Base-by-base conservation (phyloP, 768 basidiomycete genomes). In the Boletus coccyginus region DNA sequence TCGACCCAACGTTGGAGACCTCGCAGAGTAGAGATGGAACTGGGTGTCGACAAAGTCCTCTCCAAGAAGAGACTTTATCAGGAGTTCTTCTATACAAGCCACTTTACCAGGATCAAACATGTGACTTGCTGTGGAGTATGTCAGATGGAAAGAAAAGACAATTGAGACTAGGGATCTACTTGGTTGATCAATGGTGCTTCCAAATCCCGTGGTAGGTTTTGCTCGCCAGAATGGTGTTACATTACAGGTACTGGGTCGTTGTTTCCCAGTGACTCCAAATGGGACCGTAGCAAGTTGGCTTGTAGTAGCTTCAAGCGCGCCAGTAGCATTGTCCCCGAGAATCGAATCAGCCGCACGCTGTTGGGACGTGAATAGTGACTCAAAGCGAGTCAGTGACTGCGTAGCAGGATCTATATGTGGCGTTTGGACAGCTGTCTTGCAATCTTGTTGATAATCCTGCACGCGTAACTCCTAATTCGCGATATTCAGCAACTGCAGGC, bases 381-480 rank as follows among this genome's bases (percentile, higher is more conserved):
- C 65, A 19, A 70, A 70, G 5, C 27, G 5, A 45, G 33, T 49
- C 8, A 58, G 41, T 21, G 65, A 31, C 51, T 69, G 68, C 5
- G 65, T 21, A 19, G 61, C 21, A 17, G 68, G 55, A 29, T 59
- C 57, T 13, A 48, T 60, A 51, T 62, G 5, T 27, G 27, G 56
- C n/a, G n/a, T n/a, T n/a, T n/a, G n/a, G n/a, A n/a, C n/a, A 5
- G 85, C 86, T 13, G 86, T 84, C 73, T 92, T 92, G 17, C 89
- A 81, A 50, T 82, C 82, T 66, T 89, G 87, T 24, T 76, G 70
- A 57, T 92, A 91, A 66, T 91, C 90, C 81, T 91, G 88, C 24
- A 81, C 51, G 44, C 88, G 84, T 38, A 92, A 69, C 79, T 92
- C 90, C 87, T 90, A 58, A 29, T 50, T 41, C 14, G 6, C 53